Base-by-base conservation (phyloP, 1,139 yeast species). In the Geotrichum citri-aurantii region DNA sequence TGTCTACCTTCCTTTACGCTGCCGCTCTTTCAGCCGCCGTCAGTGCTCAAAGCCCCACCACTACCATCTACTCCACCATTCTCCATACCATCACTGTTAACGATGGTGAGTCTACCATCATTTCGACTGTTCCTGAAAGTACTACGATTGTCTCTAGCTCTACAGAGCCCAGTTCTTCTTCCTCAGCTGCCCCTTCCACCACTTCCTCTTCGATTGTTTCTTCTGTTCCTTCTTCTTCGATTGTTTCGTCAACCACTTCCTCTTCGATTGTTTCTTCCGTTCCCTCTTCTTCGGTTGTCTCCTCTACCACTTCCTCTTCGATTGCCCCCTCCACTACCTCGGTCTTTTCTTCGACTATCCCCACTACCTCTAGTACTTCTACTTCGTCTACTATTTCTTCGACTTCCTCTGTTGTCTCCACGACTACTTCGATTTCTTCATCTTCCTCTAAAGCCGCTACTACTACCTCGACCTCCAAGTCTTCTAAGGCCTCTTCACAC, bases 21-120 rank as follows among this genome's bases (percentile, higher is more conserved):
- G 51, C 37, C 27, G 19, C 31, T n/a, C 17, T 19, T 29, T 37
- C 51, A 17, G 7, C 31, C 11, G 48, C 54, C 19, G 24, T 24
- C 7, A 21, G 48, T 14, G 37, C 37, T 6, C 40, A 17, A 10
- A 59, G 49, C 49, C 52, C 59, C 40, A 62, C 61, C 55, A 50
- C 58, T 11, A 54, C 61, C 27, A 12, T 59, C 17, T 54, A 53
- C 23, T 58, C 58, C 1, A 59, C 52, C 47, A 54, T 46, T 29
- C 47, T 48, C 61, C 44, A 57, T 42, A 57, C 48, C 31, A 42
- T 55, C 29, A 75, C 54, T 68, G 65, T 27, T n/a, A 11, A 27
- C 42, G 26, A 40, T 19, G 33, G 23, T 12, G 12, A 10, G 44
- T 14, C 33, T 17, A 21, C 44, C 27, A 48, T 37, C 44, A 27